phyloP scores from a whole-genome alignment of 2,329 filamentous ascomycete species.

The Ophiocordyceps unilateralis region DNA sequence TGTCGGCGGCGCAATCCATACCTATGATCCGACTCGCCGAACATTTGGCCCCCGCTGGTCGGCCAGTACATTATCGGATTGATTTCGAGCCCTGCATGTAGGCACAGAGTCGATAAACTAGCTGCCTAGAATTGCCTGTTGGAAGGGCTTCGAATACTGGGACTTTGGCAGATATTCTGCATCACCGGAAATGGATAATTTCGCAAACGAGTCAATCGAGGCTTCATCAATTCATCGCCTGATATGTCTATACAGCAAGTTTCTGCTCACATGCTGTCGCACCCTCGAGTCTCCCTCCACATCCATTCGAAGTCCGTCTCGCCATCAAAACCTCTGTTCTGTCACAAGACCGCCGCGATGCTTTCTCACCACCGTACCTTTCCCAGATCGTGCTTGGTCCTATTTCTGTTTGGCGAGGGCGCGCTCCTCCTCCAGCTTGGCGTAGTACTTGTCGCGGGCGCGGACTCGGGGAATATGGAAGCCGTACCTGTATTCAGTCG shows the following conservation, averaged over 20 bases:
- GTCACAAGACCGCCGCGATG: too few relatives aligned
- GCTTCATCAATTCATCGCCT: conserved; percentile 10
- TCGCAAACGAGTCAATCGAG: conserved; percentile 1
- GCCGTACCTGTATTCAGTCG: conserved; percentile 31
- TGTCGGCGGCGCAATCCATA: too few relatives aligned
- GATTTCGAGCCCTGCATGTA: too few relatives aligned
- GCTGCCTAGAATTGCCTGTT: too few relatives aligned
- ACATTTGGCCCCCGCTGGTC: too few relatives aligned
- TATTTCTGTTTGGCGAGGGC: conserved; percentile 20
- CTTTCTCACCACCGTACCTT: neutral
- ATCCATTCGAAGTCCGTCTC: neutral
- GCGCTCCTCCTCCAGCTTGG: conserved; percentile 39
- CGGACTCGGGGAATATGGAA: conserved; percentile 43
- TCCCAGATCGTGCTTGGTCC: conserved; percentile 1
- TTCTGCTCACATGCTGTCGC: conserved; percentile 8
- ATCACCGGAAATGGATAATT: neutral
- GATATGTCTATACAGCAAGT: conserved; percentile 11
- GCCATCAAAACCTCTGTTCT: too few relatives aligned
- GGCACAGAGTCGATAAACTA: too few relatives aligned
- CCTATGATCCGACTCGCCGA: too few relatives aligned
- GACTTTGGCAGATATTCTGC: neutral
- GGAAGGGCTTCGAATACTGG: neutral
- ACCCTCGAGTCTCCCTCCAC: too few relatives aligned
- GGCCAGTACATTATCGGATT: too few relatives aligned
- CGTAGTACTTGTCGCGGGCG: conserved; percentile 40